Evolutionary conservation across 2,329 filamentous ascomycete genomes (phyloP), one percentile per base, ranked within the genome.

Genomic region (Hypoxylon sp.): DNA sequence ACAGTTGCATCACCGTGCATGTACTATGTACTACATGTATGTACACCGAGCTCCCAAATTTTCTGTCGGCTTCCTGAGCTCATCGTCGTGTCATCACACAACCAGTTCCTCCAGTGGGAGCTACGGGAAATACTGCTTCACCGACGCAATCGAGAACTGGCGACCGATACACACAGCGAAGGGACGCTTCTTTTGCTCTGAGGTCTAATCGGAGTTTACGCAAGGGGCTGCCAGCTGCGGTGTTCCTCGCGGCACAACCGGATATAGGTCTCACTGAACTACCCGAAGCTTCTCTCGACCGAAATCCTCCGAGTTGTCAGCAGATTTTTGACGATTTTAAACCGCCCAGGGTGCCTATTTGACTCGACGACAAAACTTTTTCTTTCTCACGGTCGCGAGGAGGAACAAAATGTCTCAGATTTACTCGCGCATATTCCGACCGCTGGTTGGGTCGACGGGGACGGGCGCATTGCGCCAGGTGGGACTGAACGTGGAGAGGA

Each of bases 1-100:
- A n/a, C 40, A 56, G 60, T 67, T 70, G 60, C 68, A 70, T 70
- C 68, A 70, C 68, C 58, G 20, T 67, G 60, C 68, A 68, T 60
- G 44, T 55, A 55, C 60, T 40, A 46, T 56, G 44, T 46, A 33
- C 40, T 37, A n/a, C n/a, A n/a, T n/a, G n/a, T 40, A 46, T 56
- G 44, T 46, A 33, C 40, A 44, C 40, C 48, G 44, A 64, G 56
- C 61, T 68, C 31, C 14, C 48, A 31, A 55, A 35, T 70, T 68
- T 63, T 63, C 3, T 6, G 4, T 25, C 53, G 22, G 35, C 33
- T 55, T 64, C 11, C 30, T 61, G 49, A 65, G 64, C 61, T 71
- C 62, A 71, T 63, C 20, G 50, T 63, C 65, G 44, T 71, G 61
- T 63, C 68, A 64, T 71, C 35, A 48, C 50, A 25, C 50, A 25